These are phyloP conservation scores for Raphanus sativus DNA, from an alignment of 345 rosid genomes.

Conservation along the genomic window DNA sequence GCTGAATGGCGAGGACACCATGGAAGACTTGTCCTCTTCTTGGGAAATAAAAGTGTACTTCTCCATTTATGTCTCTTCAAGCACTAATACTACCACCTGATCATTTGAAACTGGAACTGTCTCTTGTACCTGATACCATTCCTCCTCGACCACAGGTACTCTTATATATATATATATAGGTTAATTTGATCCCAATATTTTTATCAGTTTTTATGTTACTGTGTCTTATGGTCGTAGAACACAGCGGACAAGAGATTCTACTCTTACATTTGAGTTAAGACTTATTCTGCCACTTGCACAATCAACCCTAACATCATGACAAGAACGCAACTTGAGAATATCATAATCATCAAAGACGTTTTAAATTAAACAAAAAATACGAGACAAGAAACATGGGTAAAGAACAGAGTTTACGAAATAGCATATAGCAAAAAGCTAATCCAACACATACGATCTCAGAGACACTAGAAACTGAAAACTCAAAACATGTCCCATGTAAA, in stretches of 20 bases:
- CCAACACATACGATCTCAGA: background rate
- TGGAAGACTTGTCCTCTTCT: constrained; percentile 88
- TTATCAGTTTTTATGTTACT: background rate
- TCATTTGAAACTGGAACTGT: constrained; percentile 81
- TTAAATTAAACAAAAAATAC: background rate
- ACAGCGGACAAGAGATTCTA: too few relatives aligned
- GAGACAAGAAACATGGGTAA: background rate
- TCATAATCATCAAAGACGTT: background rate
- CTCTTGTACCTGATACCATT: constrained; percentile 90
- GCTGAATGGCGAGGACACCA: constrained; percentile 93
- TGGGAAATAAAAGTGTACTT: constrained; percentile 88
- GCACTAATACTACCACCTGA: constrained; percentile 80
- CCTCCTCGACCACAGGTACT: constrained; percentile 97
- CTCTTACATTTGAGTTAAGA: too few relatives aligned
- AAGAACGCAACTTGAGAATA: too few relatives aligned
- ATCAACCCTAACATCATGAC: too few relatives aligned
- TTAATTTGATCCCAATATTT: background rate
- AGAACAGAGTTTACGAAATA: background rate
- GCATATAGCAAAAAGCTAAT: background rate
- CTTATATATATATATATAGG: background rate
- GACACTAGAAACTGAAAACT: background rate
- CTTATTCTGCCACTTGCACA: too few relatives aligned
- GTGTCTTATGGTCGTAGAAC: constrained; percentile 29
- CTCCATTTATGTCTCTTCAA: constrained; percentile 76
- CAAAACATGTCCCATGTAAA: background rate